These are phyloP conservation scores for Ophiostoma novo-ulmi DNA, from an alignment of 2,329 filamentous ascomycete species.

Conservation along the genomic window DNA sequence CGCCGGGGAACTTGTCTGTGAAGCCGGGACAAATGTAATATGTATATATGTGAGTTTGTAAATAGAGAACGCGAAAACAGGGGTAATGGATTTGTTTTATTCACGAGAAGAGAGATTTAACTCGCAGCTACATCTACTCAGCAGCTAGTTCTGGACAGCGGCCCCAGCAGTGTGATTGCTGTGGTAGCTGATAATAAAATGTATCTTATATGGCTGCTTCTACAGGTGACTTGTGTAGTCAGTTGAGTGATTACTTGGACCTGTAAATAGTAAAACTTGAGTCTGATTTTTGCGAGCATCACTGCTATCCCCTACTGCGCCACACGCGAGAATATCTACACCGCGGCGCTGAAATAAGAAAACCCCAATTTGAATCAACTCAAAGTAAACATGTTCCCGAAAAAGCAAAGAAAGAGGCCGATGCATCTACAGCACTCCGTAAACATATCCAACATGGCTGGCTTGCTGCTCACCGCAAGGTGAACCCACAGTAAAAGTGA, in stretches of 20 bases:
- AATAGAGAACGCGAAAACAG: background rate
- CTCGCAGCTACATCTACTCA: no score
- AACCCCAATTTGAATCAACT: no score
- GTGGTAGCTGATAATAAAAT: no score
- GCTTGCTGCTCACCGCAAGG: conserved; percentile 11
- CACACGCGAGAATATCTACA: no score
- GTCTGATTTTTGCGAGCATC: no score
- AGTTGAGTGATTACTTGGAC: no score
- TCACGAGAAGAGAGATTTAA: background rate
- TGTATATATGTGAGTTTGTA: background rate
- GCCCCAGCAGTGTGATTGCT: background rate
- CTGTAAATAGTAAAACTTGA: no score
- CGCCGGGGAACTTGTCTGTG: background rate
- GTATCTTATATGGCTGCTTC: no score
- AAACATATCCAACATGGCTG: background rate
- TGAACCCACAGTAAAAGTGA: background rate
- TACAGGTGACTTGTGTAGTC: no score
- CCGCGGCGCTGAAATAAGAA: no score
- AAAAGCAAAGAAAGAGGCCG: background rate
- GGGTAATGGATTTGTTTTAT: no score
- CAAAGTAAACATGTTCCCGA: background rate
- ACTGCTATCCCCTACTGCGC: no score
- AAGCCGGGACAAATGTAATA: background rate
- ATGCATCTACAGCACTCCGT: background rate
- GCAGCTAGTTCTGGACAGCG: background rate